A percentile compares a stretch with the other conserved stretches of the same genome.
Evolutionary conservation across 441 rosid genomes (phyloP).

Genomic region (Populus hybrid): DNA sequence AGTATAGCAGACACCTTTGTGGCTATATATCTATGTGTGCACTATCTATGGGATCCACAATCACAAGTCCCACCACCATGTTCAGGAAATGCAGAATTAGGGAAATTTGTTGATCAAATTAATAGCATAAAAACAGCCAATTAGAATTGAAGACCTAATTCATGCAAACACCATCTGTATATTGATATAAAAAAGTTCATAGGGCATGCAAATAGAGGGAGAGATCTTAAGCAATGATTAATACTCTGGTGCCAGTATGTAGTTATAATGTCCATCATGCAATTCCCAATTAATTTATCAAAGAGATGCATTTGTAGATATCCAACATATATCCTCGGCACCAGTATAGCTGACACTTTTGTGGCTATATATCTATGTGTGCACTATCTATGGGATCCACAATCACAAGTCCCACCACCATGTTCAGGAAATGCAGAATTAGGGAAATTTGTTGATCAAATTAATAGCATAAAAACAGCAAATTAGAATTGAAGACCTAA

Average conservation of each 20-base stretch:
- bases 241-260: not conserved
- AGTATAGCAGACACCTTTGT: not conserved
- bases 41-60: not conserved
- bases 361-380: not conserved
- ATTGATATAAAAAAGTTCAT: not conserved
- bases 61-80: not conserved
- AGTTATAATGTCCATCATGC: not conserved
- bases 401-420: not conserved
- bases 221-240: not conserved
- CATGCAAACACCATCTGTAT: not conserved
- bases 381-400: not conserved
- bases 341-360: not conserved
- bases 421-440: not conserved
- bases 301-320: not conserved
- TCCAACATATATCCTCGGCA: not conserved
- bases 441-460: not conserved
- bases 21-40: not conserved
- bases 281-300: not conserved
- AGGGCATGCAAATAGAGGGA: not conserved
- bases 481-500: not conserved
- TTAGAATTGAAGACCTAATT: not conserved
- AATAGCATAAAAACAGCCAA: too few species aligned
- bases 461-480: too few species aligned
- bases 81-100: not conserved
- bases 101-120: not conserved